A percentile compares a stretch with the other conserved stretches of the same genome.
These are phyloP conservation scores for Knufia petricola DNA, from an alignment of 2,329 filamentous ascomycete species.

Conservation along the genomic window DNA sequence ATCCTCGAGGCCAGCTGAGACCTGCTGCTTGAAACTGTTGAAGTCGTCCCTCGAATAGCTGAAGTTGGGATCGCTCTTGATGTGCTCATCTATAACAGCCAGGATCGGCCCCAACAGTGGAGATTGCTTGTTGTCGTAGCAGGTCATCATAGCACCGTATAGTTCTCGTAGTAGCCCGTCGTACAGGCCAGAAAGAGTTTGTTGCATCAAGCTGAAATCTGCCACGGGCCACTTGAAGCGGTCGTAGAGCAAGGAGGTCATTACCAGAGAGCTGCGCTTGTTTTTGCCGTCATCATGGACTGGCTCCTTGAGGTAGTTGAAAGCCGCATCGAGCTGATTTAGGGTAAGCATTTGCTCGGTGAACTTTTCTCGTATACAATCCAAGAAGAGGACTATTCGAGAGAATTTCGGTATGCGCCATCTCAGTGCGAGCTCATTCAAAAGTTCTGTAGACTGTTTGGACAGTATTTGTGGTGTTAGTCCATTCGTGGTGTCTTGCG, in stretches of 20 bases:
- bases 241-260: slow-evolving; percentile 42
- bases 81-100: slow-evolving; percentile 70
- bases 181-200: slow-evolving; percentile 63
- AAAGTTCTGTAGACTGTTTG: slow-evolving; percentile 67
- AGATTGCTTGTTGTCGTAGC: slow-evolving; percentile 65
- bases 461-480: slow-evolving; percentile 51
- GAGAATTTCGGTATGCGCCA: slow-evolving; percentile 85
- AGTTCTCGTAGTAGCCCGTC: slow-evolving; percentile 78
- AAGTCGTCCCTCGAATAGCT: slow-evolving; percentile 59
- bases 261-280: slow-evolving; percentile 41
- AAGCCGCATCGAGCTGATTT: slow-evolving; percentile 72
- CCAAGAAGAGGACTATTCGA: slow-evolving; percentile 68
- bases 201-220: slow-evolving; percentile 63
- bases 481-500: slow-evolving; percentile 34
- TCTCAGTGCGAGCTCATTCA: slow-evolving; percentile 74
- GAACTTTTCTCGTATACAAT: slow-evolving; percentile 77
- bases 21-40: slow-evolving; percentile 60
- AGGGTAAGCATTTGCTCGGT: slow-evolving; percentile 71
- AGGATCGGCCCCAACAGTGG: slow-evolving; percentile 71
- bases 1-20: slow-evolving; percentile 61
- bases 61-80: slow-evolving; percentile 70
- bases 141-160: slow-evolving; percentile 75
- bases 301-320: slow-evolving; percentile 69
- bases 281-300: slow-evolving; percentile 52
- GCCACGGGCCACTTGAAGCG: slow-evolving; percentile 58